A percentile compares a stretch with the other conserved stretches of the same genome.
phyloP scores from a whole-genome alignment of 2,329 filamentous ascomycete species.

The Penicillium sp. region DNA sequence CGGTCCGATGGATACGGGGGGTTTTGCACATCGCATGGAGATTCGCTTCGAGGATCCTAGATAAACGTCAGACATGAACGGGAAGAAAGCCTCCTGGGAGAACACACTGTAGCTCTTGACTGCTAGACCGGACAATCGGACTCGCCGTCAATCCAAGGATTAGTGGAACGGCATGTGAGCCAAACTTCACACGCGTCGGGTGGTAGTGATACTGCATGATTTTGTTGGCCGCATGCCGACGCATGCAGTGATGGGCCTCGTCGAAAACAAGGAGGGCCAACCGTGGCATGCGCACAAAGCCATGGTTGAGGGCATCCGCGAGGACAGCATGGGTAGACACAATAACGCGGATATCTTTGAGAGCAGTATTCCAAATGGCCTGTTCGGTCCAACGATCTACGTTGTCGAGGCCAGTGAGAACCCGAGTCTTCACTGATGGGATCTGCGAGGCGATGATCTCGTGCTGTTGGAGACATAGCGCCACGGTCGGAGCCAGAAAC shows the following conservation, averaged over 20 bases:
- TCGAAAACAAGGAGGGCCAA: constrained; percentile 76
- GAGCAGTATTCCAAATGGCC: constrained; percentile 63
- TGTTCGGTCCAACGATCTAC: constrained; percentile 71
- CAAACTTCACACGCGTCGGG: constrained; percentile 34
- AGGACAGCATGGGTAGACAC: constrained; percentile 76
- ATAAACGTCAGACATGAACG: background rate
- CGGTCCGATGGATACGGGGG: constrained; percentile 66
- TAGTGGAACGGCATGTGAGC: constrained; percentile 51
- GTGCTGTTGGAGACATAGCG: constrained; percentile 66
- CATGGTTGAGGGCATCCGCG: constrained; percentile 70
- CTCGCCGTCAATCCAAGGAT: constrained; percentile 81
- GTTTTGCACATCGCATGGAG: constrained; percentile 68
- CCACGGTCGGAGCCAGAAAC: constrained; percentile 71
- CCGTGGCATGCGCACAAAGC: constrained; percentile 64
- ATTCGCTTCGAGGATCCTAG: constrained; percentile 62
- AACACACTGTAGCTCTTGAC: constrained; percentile 53
- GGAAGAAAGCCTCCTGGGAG: background rate
- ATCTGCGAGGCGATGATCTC: constrained; percentile 61
- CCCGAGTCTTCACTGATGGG: constrained; percentile 54
- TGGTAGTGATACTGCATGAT: constrained; percentile 76
- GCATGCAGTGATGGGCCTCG: constrained; percentile 77
- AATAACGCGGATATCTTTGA: constrained; percentile 67
- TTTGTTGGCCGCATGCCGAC: constrained; percentile 61
- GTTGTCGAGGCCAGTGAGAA: constrained; percentile 67
- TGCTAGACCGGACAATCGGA: constrained; percentile 63